Evolutionary conservation across 176 grass and related monocot species (phyloP), one percentile per base, ranked within the genome.

Genomic region (Raddia distichophylla): DNA sequence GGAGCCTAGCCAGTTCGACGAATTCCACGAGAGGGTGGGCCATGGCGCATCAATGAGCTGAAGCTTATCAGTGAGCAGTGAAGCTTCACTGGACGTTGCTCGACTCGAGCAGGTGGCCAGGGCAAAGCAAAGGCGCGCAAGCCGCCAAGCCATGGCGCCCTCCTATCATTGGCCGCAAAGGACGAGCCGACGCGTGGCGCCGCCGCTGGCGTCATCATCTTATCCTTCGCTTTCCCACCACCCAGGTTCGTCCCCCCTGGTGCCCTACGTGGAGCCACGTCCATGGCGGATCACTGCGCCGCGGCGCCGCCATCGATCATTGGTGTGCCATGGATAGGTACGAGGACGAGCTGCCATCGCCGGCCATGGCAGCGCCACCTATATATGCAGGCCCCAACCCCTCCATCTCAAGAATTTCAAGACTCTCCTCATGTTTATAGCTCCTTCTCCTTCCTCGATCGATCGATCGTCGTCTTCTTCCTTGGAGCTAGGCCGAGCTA

Each of bases 391-490:
- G 11, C 19, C 45, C 74, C 79, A 5, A 5, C 4, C 67, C 83
- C 78, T 79, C 34, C 83, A 56, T 78, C 88, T 83, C 67, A 78
- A 90, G 82, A 90, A 86, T 86, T 86, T 86, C 88, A 90, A 82
- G 3, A 40, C 37, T 3, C 16, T 57, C 2, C 16, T 60, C 2
- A 6, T 73, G 68, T 35, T 46, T 19, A 22, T 57, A 2, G 5
- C 9, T 22, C 5, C 35, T 67, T 18, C 44, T 61, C 2, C 64
- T 84, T 8, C 67, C 59, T 4, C 49, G 27, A 27, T 27, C 27
- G 27, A 27, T 27, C 27, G 27, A 27, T 16, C 47, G 33, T 70
- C 40, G 11, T 52, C 35, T 67, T 8, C 52, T 15, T 2, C n/a
- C 14, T 47, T 65, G 19, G 42, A 61, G 20, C 59, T 40, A 64